Percentiles rank a stretch among this genome's conserved stretches.
phyloP scores from a whole-genome alignment of 176 grass and related monocot species.

The Cenchrus americanus region DNA sequence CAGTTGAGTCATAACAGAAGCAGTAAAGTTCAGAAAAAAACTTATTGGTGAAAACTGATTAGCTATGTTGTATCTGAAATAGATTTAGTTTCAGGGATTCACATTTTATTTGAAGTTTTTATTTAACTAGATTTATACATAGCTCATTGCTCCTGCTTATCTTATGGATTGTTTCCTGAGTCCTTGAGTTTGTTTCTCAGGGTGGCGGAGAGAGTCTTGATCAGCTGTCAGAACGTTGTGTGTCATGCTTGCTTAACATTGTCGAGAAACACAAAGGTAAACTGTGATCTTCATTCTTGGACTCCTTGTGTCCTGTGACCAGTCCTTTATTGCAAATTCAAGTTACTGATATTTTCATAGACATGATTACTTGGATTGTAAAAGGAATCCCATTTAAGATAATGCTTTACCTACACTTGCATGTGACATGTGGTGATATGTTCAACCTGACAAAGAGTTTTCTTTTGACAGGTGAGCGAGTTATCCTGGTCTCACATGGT shows the following conservation, averaged over 20 bases:
- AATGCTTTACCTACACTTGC: neutral
- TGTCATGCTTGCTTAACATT: slow-evolving; percentile 71
- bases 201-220: slow-evolving; percentile 94
- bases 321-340: neutral
- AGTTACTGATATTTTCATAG: neutral
- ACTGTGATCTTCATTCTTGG: slow-evolving; percentile 5
- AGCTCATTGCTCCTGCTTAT: neutral
- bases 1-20: neutral
- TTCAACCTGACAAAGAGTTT: neutral
- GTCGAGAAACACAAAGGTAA: slow-evolving; percentile 83
- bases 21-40: neutral
- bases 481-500: slow-evolving; percentile 77
- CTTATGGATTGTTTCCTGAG: slow-evolving; percentile 3
- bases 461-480: slow-evolving; percentile 66
- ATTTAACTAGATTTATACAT: neutral
- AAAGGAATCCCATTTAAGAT: neutral
- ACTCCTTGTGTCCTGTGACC: neutral
- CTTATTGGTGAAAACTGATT: neutral
- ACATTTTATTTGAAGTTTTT: slow-evolving; percentile 17
- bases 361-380: neutral
- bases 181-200: slow-evolving; percentile 38
- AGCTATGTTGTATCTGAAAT: neutral
- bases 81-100: neutral
- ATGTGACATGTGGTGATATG: neutral
- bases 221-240: slow-evolving; percentile 74